Evolutionary conservation across 23 red algal species (phyloP), one percentile per base, ranked within the genome.

Genomic region (Chondrus crispus): DNA sequence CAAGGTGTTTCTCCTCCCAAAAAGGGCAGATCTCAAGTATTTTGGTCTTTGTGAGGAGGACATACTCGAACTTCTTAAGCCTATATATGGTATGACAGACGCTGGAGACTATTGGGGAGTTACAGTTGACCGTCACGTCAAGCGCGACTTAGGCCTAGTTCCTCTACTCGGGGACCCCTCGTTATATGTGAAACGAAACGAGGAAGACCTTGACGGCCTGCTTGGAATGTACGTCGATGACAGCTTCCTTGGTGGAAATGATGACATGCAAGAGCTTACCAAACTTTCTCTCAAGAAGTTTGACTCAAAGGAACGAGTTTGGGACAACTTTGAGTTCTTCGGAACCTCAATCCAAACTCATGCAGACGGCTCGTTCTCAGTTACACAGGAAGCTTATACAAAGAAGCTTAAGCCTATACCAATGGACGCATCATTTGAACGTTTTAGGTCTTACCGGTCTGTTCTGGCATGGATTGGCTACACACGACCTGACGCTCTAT

Each of bases 41-140:
- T 0, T 84, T 62, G 80, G 1, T 0, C 9, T 84, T 35, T 41
- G n/a, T 9, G 80, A 74, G 24, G 1, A 66, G 22, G 1, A 84
- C 22, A 1, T 22, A 42, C 52, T 84, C 24, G 62, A 87, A 49
- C 43, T 87, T 9, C 24, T 87, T 26, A 29, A 2, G 22, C 60
- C 83, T 47, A 13, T 74, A 0, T 87, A 87, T 47, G 83, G 83
- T 11, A 69, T 74, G 1, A 76, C 19, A 32, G 37, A 87, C 43
- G 12, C 83, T 69, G 83, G 83, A 72, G 83, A 87, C 41, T 87
- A 87, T 1, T 87, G 83, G 82, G 35, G 62, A 19, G 39, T 0
- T 47, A 74, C 83, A 69, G 47, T 87, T 18, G 16, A 40, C 22
- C 22, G 24, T 51, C 84, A 88, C 47, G 14, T 54, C 19, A 33